Evolutionary conservation across 2,329 filamentous ascomycete species (phyloP), one percentile per base, ranked within the genome.

Genomic region (Tolypocladium amazonense): DNA sequence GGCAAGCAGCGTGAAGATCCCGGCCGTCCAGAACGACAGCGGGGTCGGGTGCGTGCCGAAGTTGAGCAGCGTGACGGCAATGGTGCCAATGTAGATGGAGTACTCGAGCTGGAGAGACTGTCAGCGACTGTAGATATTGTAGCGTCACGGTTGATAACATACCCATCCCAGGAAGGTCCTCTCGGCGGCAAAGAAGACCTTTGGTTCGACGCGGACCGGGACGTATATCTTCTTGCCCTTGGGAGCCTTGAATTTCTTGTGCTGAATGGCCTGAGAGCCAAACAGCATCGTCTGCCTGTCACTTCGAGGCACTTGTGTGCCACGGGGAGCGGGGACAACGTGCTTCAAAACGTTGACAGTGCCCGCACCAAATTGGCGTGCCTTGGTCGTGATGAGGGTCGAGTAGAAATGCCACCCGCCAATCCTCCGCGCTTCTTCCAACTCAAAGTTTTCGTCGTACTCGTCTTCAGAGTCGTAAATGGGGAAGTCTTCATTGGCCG

Each of bases 121-220:
- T 63, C 45, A 65, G 64, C 69, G 61, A 70, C 64, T 53, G 23
- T 4, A 9, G n/a, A n/a, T n/a, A n/a, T n/a, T n/a, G n/a, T n/a
- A n/a, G n/a, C n/a, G n/a, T 11, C n/a, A 11, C 39, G 39, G 39
- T 25, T 25, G 4, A 2, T 25, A 23, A 76, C 85, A 77, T 76
- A 89, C 87, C 92, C 94, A 99, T 63, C 91, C 90, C 60, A 99
- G 82, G 76, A 97, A 99, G 0, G 94, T 99, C 64, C 94, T 85
- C 75, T 99, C 94, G 0, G 92, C 92, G 27, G 94, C 94, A 71
- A 99, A 96, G 74, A 92, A 96, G 57, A 99, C 94, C 76, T 99
- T 99, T 39, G 94, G 94, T 74, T 99, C 94, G 39, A 99, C 92
- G 56, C 94, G 87, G 59, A 97, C 88, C 18, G 93, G 93, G 30